phyloP scores from a whole-genome alignment of 768 basidiomycete species.

The Tulasnella sp. region DNA sequence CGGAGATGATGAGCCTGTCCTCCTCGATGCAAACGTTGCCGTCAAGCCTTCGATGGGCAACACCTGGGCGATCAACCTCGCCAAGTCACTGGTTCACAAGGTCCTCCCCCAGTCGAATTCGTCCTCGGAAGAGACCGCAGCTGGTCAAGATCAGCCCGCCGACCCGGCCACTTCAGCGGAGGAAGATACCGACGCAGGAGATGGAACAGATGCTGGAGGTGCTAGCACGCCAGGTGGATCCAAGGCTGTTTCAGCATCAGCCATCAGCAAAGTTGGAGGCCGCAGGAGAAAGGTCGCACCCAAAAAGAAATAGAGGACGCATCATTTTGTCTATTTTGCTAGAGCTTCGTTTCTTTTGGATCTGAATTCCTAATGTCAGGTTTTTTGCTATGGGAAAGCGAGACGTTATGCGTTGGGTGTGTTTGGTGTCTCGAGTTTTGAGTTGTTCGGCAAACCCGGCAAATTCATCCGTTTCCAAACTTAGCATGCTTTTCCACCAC shows the following conservation, averaged over 20 bases:
- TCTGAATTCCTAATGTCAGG: neutral
- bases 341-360: neutral
- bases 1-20: constrained; percentile 52
- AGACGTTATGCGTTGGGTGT: neutral
- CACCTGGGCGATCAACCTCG: constrained; percentile 63
- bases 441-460: neutral
- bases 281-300: constrained; percentile 13
- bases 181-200: constrained; percentile 20
- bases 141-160: constrained; percentile 15
- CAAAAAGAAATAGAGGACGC: constrained; percentile 13
- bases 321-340: neutral
- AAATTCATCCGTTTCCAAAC: neutral
- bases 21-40: constrained; percentile 53
- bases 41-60: constrained; percentile 46
- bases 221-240: neutral
- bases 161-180: constrained; percentile 16
- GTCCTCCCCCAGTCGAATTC: constrained; percentile 20
- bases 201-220: neutral
- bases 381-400: neutral
- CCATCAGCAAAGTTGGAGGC: constrained; percentile 12
- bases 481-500: constrained; percentile 7
- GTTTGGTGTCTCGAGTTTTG: no score
- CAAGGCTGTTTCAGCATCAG: neutral
- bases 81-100: constrained; percentile 30
- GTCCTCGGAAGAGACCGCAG: neutral